Evolutionary conservation across 441 rosid species (phyloP).

Genomic region (Aquilaria agallochum): DNA sequence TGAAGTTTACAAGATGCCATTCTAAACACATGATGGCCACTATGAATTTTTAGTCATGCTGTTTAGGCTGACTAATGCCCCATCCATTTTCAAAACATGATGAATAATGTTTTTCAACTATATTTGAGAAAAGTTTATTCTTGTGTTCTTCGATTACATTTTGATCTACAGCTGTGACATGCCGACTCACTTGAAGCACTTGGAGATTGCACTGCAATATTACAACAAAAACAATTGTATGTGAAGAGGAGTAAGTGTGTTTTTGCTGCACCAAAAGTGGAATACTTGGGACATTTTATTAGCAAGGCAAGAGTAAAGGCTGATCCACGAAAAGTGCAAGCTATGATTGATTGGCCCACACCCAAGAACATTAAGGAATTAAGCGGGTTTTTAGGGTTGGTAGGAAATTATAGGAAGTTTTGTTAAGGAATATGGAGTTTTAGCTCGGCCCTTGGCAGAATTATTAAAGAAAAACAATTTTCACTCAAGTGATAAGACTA

Average conservation of each 20-base stretch:
- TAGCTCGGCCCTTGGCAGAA: too few relatives aligned
- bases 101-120: neutral
- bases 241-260: neutral
- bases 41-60: too few relatives aligned
- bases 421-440: neutral
- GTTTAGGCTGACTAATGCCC: neutral
- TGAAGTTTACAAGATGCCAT: neutral
- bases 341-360: neutral
- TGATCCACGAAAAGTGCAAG: neutral
- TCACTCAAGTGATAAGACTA: too few relatives aligned
- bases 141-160: neutral
- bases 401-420: neutral
- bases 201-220: neutral
- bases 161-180: neutral
- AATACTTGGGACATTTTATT: neutral
- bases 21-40: neutral
- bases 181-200: neutral
- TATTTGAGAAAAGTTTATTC: neutral
- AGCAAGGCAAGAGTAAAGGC: neutral
- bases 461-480: too few relatives aligned
- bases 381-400: conserved; percentile 1
- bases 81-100: neutral
- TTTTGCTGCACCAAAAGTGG: neutral
- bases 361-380: neutral
- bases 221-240: neutral